Conservation (phyloP, 352 stramenopile species). For the Globisporangium irregulare region DNA sequence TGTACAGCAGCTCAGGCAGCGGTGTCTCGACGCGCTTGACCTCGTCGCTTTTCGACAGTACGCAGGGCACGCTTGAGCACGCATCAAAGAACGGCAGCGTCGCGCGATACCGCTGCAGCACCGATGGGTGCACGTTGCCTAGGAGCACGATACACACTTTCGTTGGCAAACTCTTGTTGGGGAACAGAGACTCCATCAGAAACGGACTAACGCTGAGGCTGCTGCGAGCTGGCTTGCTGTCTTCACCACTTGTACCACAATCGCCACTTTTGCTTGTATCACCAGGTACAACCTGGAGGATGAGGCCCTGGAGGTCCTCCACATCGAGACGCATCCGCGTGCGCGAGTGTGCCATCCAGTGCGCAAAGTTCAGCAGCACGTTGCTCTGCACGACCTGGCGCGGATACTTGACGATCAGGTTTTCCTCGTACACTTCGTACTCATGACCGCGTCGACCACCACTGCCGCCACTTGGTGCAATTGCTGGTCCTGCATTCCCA, state of each 20-base stretch:
- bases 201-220: slow-evolving; percentile 38
- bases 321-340: slow-evolving; percentile 47
- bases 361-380: slow-evolving; percentile 69
- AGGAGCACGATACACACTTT: slow-evolving; percentile 78
- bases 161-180: slow-evolving; percentile 36
- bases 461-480: not conserved
- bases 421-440: slow-evolving; percentile 45
- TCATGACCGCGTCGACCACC: slow-evolving; percentile 20
- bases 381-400: slow-evolving; percentile 55
- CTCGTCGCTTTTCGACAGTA: slow-evolving; percentile 60
- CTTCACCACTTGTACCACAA: not conserved
- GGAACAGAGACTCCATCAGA: slow-evolving; percentile 49
- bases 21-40: slow-evolving; percentile 51
- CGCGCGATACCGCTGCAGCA: slow-evolving; percentile 66
- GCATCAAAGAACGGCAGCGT: slow-evolving; percentile 69
- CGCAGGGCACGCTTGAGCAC: slow-evolving; percentile 66
- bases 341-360: slow-evolving; percentile 58
- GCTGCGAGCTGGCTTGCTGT: not conserved
- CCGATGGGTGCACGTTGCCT: slow-evolving; percentile 59
- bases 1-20: slow-evolving; percentile 64
- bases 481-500: not conserved
- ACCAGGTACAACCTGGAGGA: slow-evolving; percentile 43
- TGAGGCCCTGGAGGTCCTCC: slow-evolving; percentile 58
- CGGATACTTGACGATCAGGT: slow-evolving; percentile 67
- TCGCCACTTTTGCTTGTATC: not conserved